Percentiles rank a stretch among this genome's conserved stretches.
phyloP scores from a whole-genome alignment of 176 grass and related monocot genomes.

The Musa troglodytarum region DNA sequence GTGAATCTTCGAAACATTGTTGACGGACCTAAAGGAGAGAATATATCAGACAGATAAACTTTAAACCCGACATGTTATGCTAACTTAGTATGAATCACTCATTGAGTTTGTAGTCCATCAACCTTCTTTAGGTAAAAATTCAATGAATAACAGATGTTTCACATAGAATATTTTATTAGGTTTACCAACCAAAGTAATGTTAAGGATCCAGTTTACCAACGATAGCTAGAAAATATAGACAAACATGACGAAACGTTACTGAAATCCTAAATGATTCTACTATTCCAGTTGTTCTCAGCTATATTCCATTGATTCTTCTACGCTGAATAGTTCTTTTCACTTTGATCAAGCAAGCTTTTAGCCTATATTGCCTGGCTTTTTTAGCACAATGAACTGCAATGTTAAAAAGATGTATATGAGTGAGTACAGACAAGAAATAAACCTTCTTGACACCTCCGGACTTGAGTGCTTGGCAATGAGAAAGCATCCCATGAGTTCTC shows the following conservation, averaged over 20 bases:
- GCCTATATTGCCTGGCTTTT: conserved; percentile 3
- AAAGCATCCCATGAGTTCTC: conserved; percentile 51
- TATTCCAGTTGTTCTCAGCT: neutral
- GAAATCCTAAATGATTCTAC: neutral
- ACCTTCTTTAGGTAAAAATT: neutral
- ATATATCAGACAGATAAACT: conserved; percentile 8
- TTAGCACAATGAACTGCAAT: neutral
- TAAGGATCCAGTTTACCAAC: neutral
- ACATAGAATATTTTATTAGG: neutral
- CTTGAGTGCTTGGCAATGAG: conserved; percentile 27
- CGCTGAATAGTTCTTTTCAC: neutral
- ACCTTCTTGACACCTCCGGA: conserved; percentile 76
- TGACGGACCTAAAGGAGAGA: conserved; percentile 63
- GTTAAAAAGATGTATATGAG: neutral
- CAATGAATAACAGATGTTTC: neutral
- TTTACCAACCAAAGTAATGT: neutral
- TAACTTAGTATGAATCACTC: neutral
- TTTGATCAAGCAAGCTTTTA: conserved; percentile 1
- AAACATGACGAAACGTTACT: neutral
- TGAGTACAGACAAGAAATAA: conserved; percentile 2
- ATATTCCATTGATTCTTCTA: neutral
- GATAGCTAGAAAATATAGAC: neutral
- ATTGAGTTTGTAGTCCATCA: neutral
- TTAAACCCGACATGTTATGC: too few relatives aligned
- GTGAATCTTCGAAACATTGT: conserved; percentile 73